Percentiles rank a stretch among this genome's conserved stretches.
phyloP scores from a whole-genome alignment of 352 stramenopile species.

The Stephanocyclus meneghinianus region DNA sequence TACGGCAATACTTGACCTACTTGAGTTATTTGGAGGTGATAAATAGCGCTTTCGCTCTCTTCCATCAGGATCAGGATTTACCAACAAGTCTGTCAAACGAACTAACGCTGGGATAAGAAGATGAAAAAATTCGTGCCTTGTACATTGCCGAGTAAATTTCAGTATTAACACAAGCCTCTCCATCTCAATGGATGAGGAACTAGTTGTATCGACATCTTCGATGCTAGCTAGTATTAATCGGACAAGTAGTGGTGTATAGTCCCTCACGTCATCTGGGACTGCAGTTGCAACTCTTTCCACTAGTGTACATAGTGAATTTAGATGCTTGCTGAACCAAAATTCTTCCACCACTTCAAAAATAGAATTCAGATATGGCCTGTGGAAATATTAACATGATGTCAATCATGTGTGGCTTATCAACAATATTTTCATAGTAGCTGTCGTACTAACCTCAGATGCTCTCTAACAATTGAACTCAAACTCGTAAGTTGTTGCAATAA shows the following conservation, averaged over 20 bases:
- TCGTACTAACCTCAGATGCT: constrained; percentile 86
- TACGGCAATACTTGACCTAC: constrained; percentile 68
- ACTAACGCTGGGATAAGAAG: constrained; percentile 91
- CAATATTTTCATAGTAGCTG: too few relatives aligned
- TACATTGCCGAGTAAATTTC: constrained; percentile 39
- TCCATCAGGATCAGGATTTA: constrained; percentile 80
- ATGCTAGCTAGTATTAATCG: constrained; percentile 81
- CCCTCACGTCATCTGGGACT: constrained; percentile 85
- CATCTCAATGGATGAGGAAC: constrained; percentile 51
- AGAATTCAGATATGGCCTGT: constrained; percentile 89
- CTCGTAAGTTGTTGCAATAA: constrained; percentile 95
- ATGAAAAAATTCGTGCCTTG: constrained; percentile 90
- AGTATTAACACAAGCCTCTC: constrained; percentile 80
- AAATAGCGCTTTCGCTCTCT: constrained; percentile 82
- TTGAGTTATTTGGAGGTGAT: constrained; percentile 79
- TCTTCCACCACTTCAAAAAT: constrained; percentile 95
- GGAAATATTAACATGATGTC: too few relatives aligned
- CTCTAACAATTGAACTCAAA: constrained; percentile 92
- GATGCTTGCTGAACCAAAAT: constrained; percentile 93
- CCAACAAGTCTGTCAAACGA: constrained; percentile 89
- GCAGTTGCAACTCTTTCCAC: constrained; percentile 85
- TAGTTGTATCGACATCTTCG: constrained; percentile 67
- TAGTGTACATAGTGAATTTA: constrained; percentile 93
- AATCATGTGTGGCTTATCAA: too few relatives aligned
- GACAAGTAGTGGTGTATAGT: constrained; percentile 81